Percentiles rank a stretch among this genome's conserved stretches.
Conservation (phyloP, 1,284 basidiomycete genomes). For the Ganoderma leucocontextum region DNA sequence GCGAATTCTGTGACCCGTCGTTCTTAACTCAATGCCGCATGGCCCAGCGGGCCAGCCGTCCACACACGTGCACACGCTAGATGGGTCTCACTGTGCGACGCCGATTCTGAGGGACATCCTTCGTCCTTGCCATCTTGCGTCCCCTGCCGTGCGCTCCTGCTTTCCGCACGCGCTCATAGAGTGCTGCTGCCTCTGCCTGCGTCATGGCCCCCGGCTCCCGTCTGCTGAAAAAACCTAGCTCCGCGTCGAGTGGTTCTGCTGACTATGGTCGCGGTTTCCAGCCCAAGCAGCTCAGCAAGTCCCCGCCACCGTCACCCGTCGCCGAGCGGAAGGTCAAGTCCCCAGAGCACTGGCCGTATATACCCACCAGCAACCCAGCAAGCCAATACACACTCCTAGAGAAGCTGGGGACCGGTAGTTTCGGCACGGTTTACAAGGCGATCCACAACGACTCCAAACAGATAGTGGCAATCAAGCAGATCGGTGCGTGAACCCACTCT, state of each 20-base stretch:
- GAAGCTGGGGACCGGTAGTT: slow-evolving; percentile 97
- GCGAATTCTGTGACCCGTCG: slow-evolving; percentile 20
- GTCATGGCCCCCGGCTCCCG: slow-evolving; percentile 40
- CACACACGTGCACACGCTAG: slow-evolving; percentile 35
- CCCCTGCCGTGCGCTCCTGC: slow-evolving; percentile 20
- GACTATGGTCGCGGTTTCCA: slow-evolving; percentile 44
- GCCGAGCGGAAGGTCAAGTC: slow-evolving; percentile 48
- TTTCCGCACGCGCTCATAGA: slow-evolving; percentile 20
- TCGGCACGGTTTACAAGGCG: slow-evolving; percentile 97
- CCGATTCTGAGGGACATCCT: slow-evolving; percentile 20
- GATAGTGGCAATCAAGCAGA: slow-evolving; percentile 98
- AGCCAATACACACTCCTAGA: slow-evolving; percentile 93
- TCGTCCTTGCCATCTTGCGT: slow-evolving; percentile 24
- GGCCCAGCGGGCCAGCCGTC: slow-evolving; percentile 24
- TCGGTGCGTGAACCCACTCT: slow-evolving; percentile 63
- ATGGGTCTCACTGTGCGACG: slow-evolving; percentile 28
- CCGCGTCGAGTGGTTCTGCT: slow-evolving; percentile 37
- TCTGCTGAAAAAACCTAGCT: slow-evolving; percentile 39
- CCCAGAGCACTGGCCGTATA: slow-evolving; percentile 67
- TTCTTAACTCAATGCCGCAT: slow-evolving; percentile 30
- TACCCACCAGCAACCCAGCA: slow-evolving; percentile 81
- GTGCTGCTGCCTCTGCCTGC: slow-evolving; percentile 21
- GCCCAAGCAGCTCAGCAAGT: slow-evolving; percentile 53
- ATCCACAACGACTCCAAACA: slow-evolving; percentile 94
- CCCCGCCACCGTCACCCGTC: slow-evolving; percentile 57